Base-by-base conservation (phyloP, 1,139 yeast species). In the Oligophagozyma castellii region DNA sequence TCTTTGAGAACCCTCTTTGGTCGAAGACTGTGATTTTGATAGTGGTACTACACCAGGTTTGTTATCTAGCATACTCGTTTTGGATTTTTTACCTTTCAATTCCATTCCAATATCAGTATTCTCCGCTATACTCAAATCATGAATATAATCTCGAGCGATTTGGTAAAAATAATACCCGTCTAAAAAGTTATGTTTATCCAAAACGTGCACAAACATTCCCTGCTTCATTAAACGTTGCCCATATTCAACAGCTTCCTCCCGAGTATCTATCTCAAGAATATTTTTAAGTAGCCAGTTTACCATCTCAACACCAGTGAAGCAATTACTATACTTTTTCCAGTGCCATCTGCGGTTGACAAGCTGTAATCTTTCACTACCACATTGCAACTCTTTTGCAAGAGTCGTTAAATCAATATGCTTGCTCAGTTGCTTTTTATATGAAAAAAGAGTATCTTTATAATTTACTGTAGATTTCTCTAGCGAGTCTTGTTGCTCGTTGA, bases 161-260 rank as follows among this genome's bases (percentile, higher is more conserved):
- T 73, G 77, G 48, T 89, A 89, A 49, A 86, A 86, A 49, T 84
- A 89, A 48, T 89, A 86, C 0, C 98, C 98, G 56, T 86, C 94
- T 31, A 84, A 56, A 38, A 89, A 80, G 2, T 78, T 72, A 47
- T 89, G 96, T 24, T 89, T 66, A 27, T 70, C 63, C 37, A 80
- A 84, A 16, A 83, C 95, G 47, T 89, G 96, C 18, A 58, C 64
- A 51, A 89, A 73, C 15, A 89, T 48, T 0, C 80, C 81, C 29
- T 61, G 62, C 10, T 70, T 67, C 92, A 81, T 77, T 28, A 86
- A 55, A 10, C 56, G 50, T 42, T 83, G 89, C 1, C 95, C 98
- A 50, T 63, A 89, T 8, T 59, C 65, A 0, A 74, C 70, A 0
- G 96, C 96, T 12, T 76, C 89, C 18, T 83, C 95, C 35, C 92